These are phyloP conservation scores for Naganishia friedmannii DNA, from an alignment of 768 basidiomycete genomes.

Conservation along the genomic window DNA sequence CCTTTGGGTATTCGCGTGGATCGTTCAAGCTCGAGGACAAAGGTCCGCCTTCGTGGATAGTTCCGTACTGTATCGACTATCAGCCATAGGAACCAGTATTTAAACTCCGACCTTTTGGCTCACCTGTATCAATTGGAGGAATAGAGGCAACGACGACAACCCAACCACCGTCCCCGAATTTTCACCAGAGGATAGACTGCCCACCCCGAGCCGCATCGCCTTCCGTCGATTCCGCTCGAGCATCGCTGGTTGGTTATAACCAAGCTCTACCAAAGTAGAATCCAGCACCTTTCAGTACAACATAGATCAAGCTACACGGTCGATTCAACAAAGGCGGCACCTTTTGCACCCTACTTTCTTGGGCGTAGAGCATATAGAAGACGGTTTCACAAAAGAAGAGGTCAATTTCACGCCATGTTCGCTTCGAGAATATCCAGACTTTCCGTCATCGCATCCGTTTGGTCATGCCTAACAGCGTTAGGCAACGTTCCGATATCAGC, in stretches of 20 bases:
- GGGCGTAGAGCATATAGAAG: neutral
- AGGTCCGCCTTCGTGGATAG: neutral
- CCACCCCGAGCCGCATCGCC: neutral
- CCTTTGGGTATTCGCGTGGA: neutral
- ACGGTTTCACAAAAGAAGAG: neutral
- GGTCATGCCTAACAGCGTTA: neutral
- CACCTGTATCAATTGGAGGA: neutral
- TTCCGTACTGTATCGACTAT: constrained; percentile 10
- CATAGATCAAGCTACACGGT: neutral
- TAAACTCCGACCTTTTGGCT: constrained; percentile 6
- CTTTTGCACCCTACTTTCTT: neutral
- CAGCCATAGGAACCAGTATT: neutral
- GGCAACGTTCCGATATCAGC: neutral
- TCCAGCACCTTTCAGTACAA: neutral
- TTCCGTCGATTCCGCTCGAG: neutral
- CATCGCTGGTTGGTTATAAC: neutral
- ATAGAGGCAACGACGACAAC: neutral
- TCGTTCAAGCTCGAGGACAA: neutral
- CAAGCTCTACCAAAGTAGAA: neutral
- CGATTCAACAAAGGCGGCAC: neutral
- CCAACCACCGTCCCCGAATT: neutral
- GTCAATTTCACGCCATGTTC: neutral
- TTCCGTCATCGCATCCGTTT: constrained; percentile 11
- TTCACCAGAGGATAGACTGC: neutral
- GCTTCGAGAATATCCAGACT: neutral